Evolutionary conservation across 202 grass and related monocot genomes (phyloP).

Genomic region (Carex sylvatica): DNA sequence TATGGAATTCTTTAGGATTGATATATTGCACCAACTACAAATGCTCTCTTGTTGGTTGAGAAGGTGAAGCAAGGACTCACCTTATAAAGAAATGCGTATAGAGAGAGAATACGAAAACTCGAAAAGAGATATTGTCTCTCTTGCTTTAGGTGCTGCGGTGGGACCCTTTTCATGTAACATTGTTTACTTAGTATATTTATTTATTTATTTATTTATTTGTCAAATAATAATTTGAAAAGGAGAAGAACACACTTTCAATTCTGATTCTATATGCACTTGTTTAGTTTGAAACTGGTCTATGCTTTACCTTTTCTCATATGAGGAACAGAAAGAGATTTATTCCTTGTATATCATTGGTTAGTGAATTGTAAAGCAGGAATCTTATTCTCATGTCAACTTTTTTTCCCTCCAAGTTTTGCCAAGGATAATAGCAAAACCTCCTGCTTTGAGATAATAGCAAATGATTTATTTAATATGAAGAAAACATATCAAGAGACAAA

Average conservation of each 20-base stretch:
- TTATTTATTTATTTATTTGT: constrained; percentile 41
- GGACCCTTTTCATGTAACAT: constrained; percentile 22
- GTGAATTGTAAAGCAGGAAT: constrained; percentile 56
- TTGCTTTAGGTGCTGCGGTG: constrained; percentile 47
- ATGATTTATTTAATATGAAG: constrained; percentile 29
- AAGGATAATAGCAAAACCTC: constrained; percentile 37
- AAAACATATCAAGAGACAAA: constrained; percentile 34
- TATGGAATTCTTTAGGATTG: background rate
- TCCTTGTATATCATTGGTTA: constrained; percentile 47
- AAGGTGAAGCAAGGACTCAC: constrained; percentile 23
- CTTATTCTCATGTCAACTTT: constrained; percentile 58
- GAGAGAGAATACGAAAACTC: constrained; percentile 62
- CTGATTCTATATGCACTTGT: constrained; percentile 46
- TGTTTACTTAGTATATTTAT: constrained; percentile 39
- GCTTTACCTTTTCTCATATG: constrained; percentile 46
- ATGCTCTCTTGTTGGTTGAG: constrained; percentile 16
- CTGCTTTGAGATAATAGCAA: constrained; percentile 31
- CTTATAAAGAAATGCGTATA: constrained; percentile 44
- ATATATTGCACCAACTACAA: constrained; percentile 16
- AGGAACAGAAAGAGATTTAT: constrained; percentile 40
- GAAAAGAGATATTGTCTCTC: constrained; percentile 97
- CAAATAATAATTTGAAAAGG: constrained; percentile 30
- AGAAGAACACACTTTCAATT: constrained; percentile 36
- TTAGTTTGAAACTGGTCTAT: constrained; percentile 47
- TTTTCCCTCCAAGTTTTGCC: constrained; percentile 28